phyloP scores from a whole-genome alignment of 805 yeast species.

The Myxozyma neotropica region DNA sequence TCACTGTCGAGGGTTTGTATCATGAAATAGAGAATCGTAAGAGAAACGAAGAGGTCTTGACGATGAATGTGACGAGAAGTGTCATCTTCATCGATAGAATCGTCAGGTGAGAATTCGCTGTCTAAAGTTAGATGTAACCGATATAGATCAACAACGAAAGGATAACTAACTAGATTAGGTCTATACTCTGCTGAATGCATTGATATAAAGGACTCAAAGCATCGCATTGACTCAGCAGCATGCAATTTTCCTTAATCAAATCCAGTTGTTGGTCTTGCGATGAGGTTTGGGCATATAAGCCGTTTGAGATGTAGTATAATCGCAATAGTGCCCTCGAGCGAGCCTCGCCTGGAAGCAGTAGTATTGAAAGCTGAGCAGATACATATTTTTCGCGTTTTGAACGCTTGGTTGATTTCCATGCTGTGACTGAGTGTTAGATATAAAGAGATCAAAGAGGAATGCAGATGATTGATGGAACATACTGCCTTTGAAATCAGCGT shows the following conservation, averaged over 20 bases:
- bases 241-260: conserved; percentile 3
- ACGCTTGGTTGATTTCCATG: conserved; percentile 2
- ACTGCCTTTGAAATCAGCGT: conserved; percentile 14
- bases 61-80: background rate
- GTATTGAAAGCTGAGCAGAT: background rate
- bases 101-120: background rate
- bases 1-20: conserved; percentile 5
- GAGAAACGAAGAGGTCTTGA: conserved; percentile 11
- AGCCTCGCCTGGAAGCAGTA: background rate
- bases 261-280: conserved; percentile 16
- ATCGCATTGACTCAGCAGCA: background rate
- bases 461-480: background rate
- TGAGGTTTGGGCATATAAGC: conserved; percentile 14
- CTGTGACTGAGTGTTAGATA: background rate
- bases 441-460: background rate
- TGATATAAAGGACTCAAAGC: conserved; percentile 14
- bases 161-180: conserved; percentile 12
- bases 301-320: conserved; percentile 21
- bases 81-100: background rate
- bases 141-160: no score
- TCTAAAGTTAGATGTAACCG: background rate
- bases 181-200: conserved; percentile 8
- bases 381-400: conserved; percentile 4
- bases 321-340: conserved; percentile 14
- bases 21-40: conserved; percentile 25